Evolutionary conservation across 1,284 basidiomycete genomes (phyloP).

Genomic region (Lentinula novae-zelandiae): DNA sequence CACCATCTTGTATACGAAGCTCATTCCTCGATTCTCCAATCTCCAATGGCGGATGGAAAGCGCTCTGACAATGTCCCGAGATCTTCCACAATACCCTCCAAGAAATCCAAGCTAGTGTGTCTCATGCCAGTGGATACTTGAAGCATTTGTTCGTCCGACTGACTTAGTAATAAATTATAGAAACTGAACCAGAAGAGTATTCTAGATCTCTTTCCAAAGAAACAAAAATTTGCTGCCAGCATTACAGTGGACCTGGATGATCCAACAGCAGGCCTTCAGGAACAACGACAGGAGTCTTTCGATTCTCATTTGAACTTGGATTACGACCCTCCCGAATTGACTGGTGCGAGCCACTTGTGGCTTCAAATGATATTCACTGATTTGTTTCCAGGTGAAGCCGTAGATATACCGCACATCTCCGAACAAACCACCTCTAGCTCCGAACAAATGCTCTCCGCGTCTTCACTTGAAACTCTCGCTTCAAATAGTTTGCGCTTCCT

Average conservation of each 20-base stretch:
- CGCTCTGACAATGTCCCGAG: constrained; percentile 12
- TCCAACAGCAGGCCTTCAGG: not conserved
- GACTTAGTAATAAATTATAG: not conserved
- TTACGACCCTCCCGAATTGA: not conserved
- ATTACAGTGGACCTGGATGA: not conserved
- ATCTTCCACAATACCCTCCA: not conserved
- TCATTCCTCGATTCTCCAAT: not conserved
- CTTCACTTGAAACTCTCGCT: not conserved
- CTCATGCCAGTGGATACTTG: not conserved
- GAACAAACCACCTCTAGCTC: not conserved
- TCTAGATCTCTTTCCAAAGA: constrained; percentile 30
- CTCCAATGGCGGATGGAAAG: constrained; percentile 19
- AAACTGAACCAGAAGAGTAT: constrained; percentile 29
- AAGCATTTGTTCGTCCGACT: not conserved
- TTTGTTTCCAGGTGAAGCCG: not conserved
- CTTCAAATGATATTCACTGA: not conserved
- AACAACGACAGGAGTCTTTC: not conserved
- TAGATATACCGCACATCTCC: not conserved
- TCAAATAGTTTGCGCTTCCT: not conserved
- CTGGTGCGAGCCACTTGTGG: not conserved
- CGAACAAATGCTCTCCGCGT: not conserved
- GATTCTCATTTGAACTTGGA: not conserved
- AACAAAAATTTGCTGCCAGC: constrained; percentile 9
- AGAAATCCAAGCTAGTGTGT: constrained; percentile 20
- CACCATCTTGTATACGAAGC: not conserved